Percentiles rank a stretch among this genome's conserved stretches.
These are phyloP conservation scores for Pseudocercospora pini-densiflorae DNA, from an alignment of 2,329 filamentous ascomycete species.

Conservation along the genomic window DNA sequence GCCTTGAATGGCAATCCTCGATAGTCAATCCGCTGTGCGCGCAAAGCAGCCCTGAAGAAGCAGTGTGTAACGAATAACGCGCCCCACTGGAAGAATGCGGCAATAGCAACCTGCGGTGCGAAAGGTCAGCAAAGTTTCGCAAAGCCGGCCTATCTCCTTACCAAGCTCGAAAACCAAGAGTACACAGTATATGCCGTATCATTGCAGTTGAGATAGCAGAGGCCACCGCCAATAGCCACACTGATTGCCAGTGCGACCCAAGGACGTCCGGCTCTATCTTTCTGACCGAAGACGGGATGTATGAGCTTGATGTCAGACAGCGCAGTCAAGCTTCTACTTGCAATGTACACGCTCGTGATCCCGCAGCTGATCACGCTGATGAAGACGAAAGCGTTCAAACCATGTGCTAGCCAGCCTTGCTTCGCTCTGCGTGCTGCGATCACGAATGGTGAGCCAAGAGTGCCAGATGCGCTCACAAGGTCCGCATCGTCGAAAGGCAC, in stretches of 20 bases:
- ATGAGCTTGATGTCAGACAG: conserved; percentile 38
- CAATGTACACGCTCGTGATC: conserved; percentile 42
- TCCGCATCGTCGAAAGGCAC: conserved; percentile 38
- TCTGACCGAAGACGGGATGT: conserved; percentile 31
- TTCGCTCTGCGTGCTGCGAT: conserved; percentile 37
- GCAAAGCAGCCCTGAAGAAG: conserved; percentile 37
- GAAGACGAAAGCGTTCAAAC: conserved; percentile 43
- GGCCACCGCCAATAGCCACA: conserved; percentile 38
- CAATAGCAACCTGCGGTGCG: conserved; percentile 36
- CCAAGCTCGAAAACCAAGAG: conserved; percentile 40
- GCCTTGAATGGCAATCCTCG: conserved; percentile 34
- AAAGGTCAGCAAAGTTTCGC: neutral
- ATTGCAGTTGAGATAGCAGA: conserved; percentile 42
- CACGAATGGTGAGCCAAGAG: conserved; percentile 40
- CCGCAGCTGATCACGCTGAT: conserved; percentile 43
- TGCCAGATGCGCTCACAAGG: conserved; percentile 38
- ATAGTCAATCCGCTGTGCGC: conserved; percentile 36
- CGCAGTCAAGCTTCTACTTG: conserved; percentile 41
- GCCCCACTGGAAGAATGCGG: conserved; percentile 39
- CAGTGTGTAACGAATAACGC: conserved; percentile 35
- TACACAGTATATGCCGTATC: conserved; percentile 36
- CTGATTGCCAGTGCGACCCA: conserved; percentile 39
- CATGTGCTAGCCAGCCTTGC: conserved; percentile 39
- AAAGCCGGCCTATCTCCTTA: neutral
- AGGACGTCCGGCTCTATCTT: conserved; percentile 37